Conservation (phyloP, 768 basidiomycete genomes). For the Amanita muscaria region DNA sequence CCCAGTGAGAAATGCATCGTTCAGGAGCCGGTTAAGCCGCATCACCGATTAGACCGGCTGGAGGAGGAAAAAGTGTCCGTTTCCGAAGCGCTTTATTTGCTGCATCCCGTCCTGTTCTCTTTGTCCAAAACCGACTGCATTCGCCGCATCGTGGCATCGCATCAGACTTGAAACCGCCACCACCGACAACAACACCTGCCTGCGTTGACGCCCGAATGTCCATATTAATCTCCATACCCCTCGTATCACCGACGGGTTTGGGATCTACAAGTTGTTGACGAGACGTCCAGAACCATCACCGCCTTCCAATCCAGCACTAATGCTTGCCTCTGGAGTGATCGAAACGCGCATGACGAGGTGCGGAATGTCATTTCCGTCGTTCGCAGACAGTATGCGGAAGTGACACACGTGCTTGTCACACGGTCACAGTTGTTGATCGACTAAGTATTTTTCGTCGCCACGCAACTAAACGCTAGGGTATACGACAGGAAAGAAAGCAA, state of each 20-base stretch:
- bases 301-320: conserved; percentile 8
- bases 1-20: too few relatives aligned
- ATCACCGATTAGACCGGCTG: too few relatives aligned
- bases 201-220: conserved; percentile 9
- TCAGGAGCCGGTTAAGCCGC: too few relatives aligned
- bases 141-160: too few relatives aligned
- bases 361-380: conserved; percentile 31
- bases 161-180: too few relatives aligned
- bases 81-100: conserved; percentile 73
- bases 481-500: too few relatives aligned
- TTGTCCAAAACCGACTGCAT: conserved; percentile 74
- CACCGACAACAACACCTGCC: too few relatives aligned
- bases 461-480: too few relatives aligned
- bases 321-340: conserved; percentile 25
- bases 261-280: conserved; percentile 16
- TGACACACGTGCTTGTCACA: too few relatives aligned
- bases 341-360: conserved; percentile 45
- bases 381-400: too few relatives aligned
- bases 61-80: conserved; percentile 45
- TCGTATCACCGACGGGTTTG: conserved; percentile 27
- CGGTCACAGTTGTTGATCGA: too few relatives aligned
- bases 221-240: conserved; percentile 13
- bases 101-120: conserved; percentile 88
- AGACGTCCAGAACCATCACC: conserved; percentile 4
- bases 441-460: too few relatives aligned